Evolutionary conservation across 176 grass and related monocot genomes (phyloP).

Genomic region (Areca catechu): DNA sequence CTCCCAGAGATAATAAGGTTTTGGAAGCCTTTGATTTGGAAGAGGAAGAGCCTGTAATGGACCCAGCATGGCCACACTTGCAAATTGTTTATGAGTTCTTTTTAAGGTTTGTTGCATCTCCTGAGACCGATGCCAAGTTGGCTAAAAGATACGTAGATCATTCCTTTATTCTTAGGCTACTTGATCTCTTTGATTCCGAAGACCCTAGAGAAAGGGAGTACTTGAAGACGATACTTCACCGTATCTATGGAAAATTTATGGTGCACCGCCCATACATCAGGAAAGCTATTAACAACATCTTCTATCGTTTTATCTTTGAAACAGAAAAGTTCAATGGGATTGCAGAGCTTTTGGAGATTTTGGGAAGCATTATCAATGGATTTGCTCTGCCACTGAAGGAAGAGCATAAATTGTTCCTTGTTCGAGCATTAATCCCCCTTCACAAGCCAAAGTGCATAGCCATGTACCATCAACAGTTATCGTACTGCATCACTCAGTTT

Average conservation of each 20-base stretch:
- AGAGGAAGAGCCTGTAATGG: constrained; percentile 94
- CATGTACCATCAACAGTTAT: constrained; percentile 86
- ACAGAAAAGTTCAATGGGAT: constrained; percentile 89
- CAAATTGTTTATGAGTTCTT: constrained; percentile 88
- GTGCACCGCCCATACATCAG: constrained; percentile 95
- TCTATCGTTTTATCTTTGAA: constrained; percentile 93
- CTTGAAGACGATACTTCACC: constrained; percentile 86
- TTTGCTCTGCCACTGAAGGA: constrained; percentile 95
- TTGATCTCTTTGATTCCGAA: constrained; percentile 95
- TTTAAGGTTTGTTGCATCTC: constrained; percentile 75
- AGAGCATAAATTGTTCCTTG: constrained; percentile 93
- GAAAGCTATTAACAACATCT: constrained; percentile 97
- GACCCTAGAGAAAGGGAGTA: constrained; percentile 97
- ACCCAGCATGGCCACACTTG: constrained; percentile 83
- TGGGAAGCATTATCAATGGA: constrained; percentile 94
- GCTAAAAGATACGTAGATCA: constrained; percentile 97
- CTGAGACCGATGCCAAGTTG: constrained; percentile 86
- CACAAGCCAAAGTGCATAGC: constrained; percentile 91
- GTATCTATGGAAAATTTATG: constrained; percentile 99
- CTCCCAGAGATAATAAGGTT: constrained; percentile 68
- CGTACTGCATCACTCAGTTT: constrained; percentile 90
- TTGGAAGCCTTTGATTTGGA: constrained; percentile 79
- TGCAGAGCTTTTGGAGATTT: constrained; percentile 85
- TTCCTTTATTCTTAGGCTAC: constrained; percentile 81
- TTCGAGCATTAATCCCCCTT: constrained; percentile 84